A percentile compares a stretch with the other conserved stretches of the same genome.
phyloP scores from a whole-genome alignment of 371 early-diverging fungal species.

The Mucor circinelloides region DNA sequence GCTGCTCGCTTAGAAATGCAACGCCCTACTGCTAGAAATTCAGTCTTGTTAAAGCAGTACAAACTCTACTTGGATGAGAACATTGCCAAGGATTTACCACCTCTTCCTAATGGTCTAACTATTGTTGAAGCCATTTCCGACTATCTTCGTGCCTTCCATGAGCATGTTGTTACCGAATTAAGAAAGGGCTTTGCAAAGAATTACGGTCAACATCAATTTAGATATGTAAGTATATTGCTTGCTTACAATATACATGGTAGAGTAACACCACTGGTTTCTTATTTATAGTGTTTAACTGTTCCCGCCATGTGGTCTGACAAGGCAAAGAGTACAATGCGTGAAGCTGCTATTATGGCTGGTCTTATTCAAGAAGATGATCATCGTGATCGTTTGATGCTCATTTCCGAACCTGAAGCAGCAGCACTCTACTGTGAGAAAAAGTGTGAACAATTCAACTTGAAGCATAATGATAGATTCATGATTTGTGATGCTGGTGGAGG shows the following conservation, averaged over 20 bases:
- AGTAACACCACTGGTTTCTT: not conserved
- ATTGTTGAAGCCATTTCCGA: constrained; percentile 51
- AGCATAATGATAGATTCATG: constrained; percentile 52
- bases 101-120: constrained; percentile 50
- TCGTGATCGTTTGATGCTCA: constrained; percentile 47
- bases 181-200: constrained; percentile 49
- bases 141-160: constrained; percentile 49
- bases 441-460: constrained; percentile 50
- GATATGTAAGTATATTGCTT: constrained; percentile 26
- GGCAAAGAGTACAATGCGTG: constrained; percentile 56
- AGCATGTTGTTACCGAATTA: constrained; percentile 39
- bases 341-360: constrained; percentile 49
- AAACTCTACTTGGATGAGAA: constrained; percentile 54
- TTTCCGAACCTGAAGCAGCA: constrained; percentile 57
- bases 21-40: constrained; percentile 32
- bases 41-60: constrained; percentile 47
- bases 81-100: constrained; percentile 37
- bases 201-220: constrained; percentile 47
- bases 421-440: constrained; percentile 58
- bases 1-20: constrained; percentile 33
- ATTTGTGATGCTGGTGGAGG: constrained; percentile 58
- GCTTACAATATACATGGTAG: not conserved
- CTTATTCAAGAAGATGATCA: constrained; percentile 42
- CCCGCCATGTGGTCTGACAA: constrained; percentile 58
- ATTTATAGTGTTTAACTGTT: constrained; percentile 49